Conservation (phyloP, 176 grass and related monocot species). For the Cenchrus fungigraminus region DNA sequence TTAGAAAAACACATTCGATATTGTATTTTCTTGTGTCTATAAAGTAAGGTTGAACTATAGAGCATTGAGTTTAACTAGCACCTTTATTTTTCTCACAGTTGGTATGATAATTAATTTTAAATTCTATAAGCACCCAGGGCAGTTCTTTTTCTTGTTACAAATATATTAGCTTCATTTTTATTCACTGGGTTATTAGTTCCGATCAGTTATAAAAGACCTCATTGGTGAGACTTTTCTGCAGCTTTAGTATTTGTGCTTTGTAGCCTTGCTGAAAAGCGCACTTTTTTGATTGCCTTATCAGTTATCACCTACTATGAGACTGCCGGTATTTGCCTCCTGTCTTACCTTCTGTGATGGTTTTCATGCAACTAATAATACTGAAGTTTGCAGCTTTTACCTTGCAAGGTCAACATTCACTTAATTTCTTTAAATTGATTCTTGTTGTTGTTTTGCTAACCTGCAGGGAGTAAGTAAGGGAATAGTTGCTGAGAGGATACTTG, state of each 20-base stretch:
- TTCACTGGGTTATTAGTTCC: neutral
- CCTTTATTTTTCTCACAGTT: slow-evolving; percentile 1
- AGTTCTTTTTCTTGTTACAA: slow-evolving; percentile 27
- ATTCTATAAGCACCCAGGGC: neutral
- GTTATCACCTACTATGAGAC: neutral
- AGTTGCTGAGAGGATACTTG: slow-evolving; percentile 81
- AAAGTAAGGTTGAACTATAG: neutral
- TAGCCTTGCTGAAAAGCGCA: slow-evolving; percentile 13
- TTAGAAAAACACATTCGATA: neutral
- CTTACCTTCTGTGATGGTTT: neutral
- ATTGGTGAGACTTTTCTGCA: neutral
- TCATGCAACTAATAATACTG: neutral
- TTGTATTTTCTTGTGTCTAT: slow-evolving; percentile 27
- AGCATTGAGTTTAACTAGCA: neutral
- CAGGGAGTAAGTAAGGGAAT: slow-evolving; percentile 93
- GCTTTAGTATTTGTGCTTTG: neutral
- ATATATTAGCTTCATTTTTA: neutral
- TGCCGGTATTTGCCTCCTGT: slow-evolving; percentile 5
- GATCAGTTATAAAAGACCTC: slow-evolving; percentile 5
- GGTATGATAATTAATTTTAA: neutral
- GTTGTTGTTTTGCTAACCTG: slow-evolving; percentile 39
- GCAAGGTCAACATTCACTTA: neutral
- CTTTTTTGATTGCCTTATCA: neutral
- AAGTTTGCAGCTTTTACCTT: slow-evolving; percentile 6
- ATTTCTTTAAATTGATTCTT: slow-evolving; percentile 1